phyloP scores from a whole-genome alignment of 225 moss, liverwort and hornwort species.

The Asterella californica region DNA sequence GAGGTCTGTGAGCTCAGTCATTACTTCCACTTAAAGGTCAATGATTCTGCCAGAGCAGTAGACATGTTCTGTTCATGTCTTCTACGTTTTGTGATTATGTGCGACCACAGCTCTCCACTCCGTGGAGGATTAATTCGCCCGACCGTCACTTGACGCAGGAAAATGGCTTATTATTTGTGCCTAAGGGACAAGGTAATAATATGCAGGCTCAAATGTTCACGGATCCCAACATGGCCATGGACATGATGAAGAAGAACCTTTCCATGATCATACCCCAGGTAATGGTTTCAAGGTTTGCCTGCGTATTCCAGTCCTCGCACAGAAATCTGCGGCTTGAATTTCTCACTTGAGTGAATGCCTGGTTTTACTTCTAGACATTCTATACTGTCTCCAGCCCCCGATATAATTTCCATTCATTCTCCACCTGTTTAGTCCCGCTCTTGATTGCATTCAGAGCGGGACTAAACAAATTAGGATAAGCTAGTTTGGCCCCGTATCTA shows the following conservation, averaged over 20 bases:
- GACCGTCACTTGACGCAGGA: constrained; percentile 33
- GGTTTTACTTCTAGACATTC: too few species aligned
- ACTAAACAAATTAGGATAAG: too few species aligned
- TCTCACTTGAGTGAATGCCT: too few species aligned
- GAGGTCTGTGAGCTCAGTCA: constrained; percentile 42
- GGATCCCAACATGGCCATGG: constrained; percentile 99
- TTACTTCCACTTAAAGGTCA: not conserved
- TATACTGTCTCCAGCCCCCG: too few species aligned
- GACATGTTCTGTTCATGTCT: not conserved
- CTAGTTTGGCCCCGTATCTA: too few species aligned
- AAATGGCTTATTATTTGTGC: constrained; percentile 75
- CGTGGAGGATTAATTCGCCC: not conserved
- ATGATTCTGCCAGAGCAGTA: not conserved
- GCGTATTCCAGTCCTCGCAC: too few species aligned
- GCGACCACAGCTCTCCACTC: not conserved
- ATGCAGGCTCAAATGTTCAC: constrained; percentile 97
- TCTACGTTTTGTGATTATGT: not conserved
- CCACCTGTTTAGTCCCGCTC: too few species aligned
- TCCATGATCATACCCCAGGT: constrained; percentile 96
- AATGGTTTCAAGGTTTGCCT: not conserved
- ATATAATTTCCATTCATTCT: too few species aligned
- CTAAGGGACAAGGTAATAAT: constrained; percentile 78
- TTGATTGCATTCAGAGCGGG: too few species aligned
- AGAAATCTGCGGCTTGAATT: too few species aligned
- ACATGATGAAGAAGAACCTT: constrained; percentile 99